Percentiles rank a stretch among this genome's conserved stretches.
phyloP scores from a whole-genome alignment of 2,329 filamentous ascomycete species.

The Parastagonospora nodorum region DNA sequence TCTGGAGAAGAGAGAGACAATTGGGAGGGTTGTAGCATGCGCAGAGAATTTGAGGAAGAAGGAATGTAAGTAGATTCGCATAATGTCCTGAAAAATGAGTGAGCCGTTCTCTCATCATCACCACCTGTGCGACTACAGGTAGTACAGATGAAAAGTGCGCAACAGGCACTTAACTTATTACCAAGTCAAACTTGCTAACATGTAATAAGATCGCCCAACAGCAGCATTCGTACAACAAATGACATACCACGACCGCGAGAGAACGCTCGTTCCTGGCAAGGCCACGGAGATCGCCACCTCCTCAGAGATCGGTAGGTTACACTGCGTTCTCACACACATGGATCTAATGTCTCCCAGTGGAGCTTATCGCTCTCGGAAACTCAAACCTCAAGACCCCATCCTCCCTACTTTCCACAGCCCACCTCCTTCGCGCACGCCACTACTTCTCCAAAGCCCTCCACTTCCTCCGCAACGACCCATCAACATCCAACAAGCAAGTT shows the following conservation, averaged over 20 bases:
- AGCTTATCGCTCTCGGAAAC: slow-evolving; percentile 1
- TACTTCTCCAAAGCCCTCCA: slow-evolving; percentile 16
- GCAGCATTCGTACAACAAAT: background rate
- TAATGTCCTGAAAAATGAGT: background rate
- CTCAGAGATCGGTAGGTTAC: background rate
- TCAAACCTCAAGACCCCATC: slow-evolving; percentile 5
- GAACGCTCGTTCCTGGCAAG: background rate
- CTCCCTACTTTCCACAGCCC: background rate
- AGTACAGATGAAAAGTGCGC: too few species aligned
- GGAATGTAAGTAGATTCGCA: background rate
- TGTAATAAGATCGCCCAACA: background rate
- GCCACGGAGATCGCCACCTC: background rate
- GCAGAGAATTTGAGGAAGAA: slow-evolving; percentile 14
- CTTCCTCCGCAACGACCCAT: slow-evolving; percentile 11
- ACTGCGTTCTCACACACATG: too few species aligned
- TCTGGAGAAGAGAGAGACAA: slow-evolving; percentile 10
- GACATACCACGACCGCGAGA: background rate
- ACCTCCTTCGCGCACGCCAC: slow-evolving; percentile 5
- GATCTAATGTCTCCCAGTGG: background rate
- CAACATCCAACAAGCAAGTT: slow-evolving; percentile 15
- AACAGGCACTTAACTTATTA: too few species aligned
- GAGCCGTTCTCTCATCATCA: background rate
- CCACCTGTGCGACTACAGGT: too few species aligned
- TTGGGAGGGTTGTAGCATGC: slow-evolving; percentile 7
- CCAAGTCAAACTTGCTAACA: too few species aligned